Evolutionary conservation across 768 basidiomycete species (phyloP), one percentile per base, ranked within the genome.

Genomic region (Leucocoprinus sp.): DNA sequence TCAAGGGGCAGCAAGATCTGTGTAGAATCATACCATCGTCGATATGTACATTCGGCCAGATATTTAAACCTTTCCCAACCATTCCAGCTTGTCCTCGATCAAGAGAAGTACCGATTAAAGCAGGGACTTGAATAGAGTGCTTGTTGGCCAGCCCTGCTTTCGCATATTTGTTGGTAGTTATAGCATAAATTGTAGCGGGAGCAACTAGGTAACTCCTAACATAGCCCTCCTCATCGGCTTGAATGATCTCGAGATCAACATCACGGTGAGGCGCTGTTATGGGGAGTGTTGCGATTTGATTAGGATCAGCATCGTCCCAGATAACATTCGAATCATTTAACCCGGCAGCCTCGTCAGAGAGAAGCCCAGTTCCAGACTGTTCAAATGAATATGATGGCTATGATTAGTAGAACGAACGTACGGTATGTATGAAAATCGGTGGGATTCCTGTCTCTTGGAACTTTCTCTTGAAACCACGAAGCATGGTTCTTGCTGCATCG

Each of bases 11-110:
- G 26, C 3, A 19, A 15, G 14, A 11, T 21, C 14, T 22, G 14
- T 14, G 5, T 9, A 52, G 19, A 33, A n/a, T n/a, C 63, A 42
- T 43, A 74, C 75, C 61, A 27, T 82, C 78, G 35, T 71, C 60
- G 42, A 80, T 68, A 48, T 79, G 69, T 15, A 82, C 72, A 49
- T 76, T 64, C 1, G 68, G 65, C 76, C 76, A 80, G 19, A 70
- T 52, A 36, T 78, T 72, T 55, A 70, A 66, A 8, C 79, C 78
- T 39, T 65, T 55, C 1, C 78, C 78, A 7, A 80, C 58, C 51
- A 75, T 59, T 3, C 72, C 78, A 1, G 66, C 75, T 27, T 68
- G 68, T 9, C 68, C 67, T 26, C 76, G 60, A 19, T 59, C 60
- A 23, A 76, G 44, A 21, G 66, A 57, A 2, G 64, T 63, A 28